Evolutionary conservation across 441 rosid genomes (phyloP), one percentile per base, ranked within the genome.

Genomic region (Jatropha podagrica): DNA sequence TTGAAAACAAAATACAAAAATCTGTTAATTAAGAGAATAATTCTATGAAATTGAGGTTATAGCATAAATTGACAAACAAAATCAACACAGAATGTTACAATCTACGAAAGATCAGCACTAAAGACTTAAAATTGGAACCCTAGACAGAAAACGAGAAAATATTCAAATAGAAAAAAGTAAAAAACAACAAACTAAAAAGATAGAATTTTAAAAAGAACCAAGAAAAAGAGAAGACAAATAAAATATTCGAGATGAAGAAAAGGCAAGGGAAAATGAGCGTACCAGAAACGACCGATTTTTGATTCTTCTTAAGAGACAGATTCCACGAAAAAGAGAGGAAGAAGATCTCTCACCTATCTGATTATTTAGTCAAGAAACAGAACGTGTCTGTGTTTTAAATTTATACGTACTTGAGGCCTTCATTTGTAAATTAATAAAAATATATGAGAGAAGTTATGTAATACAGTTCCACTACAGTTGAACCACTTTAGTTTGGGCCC

Each of bases 341-440:
- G 27, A 64, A 38, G 26, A 23, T n/a, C 58, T 17, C 5, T 55
- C 10, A 1, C 11, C 5, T 17, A 11, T 38, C 11, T 11, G 8
- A 10, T 0, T 10, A 54, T 18, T 0, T 32, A 3, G 56, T 70
- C 51, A 42, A 70, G 10, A 61, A 3, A 32, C 13, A 12, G 10
- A 0, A 15, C 14, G 32, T 12, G 11, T n/a, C 40, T 23, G 59
- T 9, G 5, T 20, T 61, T 42, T 56, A 71, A 55, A 80, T 82
- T 76, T 82, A 78, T 82, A 83, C 71, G 77, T 77, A 80, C 56
- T 80, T 44, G 76, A 54, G 72, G 82, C 78, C 5, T 72, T n/a
- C 23, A 0, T 0, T 2, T 66, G 73, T 54, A 72, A 78, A 73
- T 70, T 67, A 11, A 9, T 26, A 59, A 26, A 3, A 10, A 13